Evolutionary conservation across 2,329 filamentous ascomycete genomes (phyloP), one percentile per base, ranked within the genome.

Genomic region (Aureobasidium sp.): DNA sequence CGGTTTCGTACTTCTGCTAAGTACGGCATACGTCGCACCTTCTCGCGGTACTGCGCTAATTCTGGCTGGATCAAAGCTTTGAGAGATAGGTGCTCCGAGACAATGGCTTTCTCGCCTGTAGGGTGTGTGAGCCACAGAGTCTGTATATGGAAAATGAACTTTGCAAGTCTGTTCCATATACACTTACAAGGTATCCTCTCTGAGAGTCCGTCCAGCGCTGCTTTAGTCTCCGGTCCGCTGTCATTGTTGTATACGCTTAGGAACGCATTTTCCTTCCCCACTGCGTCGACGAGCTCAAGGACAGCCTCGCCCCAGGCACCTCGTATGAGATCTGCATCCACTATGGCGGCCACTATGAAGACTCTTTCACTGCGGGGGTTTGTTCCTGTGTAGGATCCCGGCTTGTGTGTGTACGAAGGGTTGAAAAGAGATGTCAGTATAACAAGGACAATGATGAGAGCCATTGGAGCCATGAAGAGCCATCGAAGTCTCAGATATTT

Each of bases 191-290:
- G 64, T 14, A 79, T 67, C 52, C 71, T 72, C n/a, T 68, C 62
- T 52, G 76, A 73, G 40, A 88, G 74, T 2, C 70, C 66, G 25
- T 69, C 61, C 52, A 89, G 69, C 0, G 83, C 81, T 29, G 69
- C 65, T 54, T 72, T 73, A 14, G 80, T 81, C 3, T 42, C 54
- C 22, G 72, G 68, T 1, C 73, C 68, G 29, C 83, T 79, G 62
- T 86, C 80, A 61, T 86, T 85, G 63, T 87, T 85, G 65, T 88
- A 89, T 27, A 90, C 79, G 66, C 83, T 86, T 50, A 89, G 67
- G 62, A 82, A 86, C 2, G 85, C 80, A 61, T 88, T 85, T 35
- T 84, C 71, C 12, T 76, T 74, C 0, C 86, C 86, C 34, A 90
- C 71, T 27, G 86, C 64, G 44, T 85, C 73, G 29, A 89, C 76